Percentiles rank a stretch among this genome's conserved stretches.
Conservation (phyloP, 176 grass and related monocot species). For the Carex cristatella region DNA sequence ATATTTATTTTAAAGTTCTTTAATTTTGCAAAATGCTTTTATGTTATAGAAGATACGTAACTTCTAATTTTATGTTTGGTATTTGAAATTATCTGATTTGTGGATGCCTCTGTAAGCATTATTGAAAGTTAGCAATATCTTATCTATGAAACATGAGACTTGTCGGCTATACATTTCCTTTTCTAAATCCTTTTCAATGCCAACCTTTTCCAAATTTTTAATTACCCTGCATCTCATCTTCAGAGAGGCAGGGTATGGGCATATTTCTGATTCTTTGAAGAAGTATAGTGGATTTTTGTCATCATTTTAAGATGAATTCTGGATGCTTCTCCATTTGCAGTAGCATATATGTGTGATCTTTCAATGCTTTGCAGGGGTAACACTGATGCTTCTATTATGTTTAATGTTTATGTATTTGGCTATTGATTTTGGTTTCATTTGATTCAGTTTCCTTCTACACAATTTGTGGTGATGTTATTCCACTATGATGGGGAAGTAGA, state of each 20-base stretch:
- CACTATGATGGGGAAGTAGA: constrained; percentile 78
- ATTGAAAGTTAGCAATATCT: not conserved
- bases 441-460: constrained; percentile 42
- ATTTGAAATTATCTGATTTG: not conserved
- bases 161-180: not conserved
- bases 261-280: not conserved
- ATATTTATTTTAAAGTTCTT: not conserved
- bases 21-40: not conserved
- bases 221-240: not conserved
- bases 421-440: not conserved
- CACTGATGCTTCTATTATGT: not conserved
- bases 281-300: not conserved
- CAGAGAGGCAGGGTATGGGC: not conserved
- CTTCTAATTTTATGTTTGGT: not conserved
- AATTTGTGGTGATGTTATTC: constrained; percentile 72
- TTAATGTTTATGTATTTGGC: not conserved
- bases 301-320: not conserved
- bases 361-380: not conserved
- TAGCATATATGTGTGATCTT: not conserved
- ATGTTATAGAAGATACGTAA: not conserved
- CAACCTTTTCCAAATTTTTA: not conserved
- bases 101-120: not conserved
- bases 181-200: not conserved
- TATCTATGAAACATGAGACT: not conserved
- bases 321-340: not conserved